A percentile compares a stretch with the other conserved stretches of the same genome.
These are phyloP conservation scores for Trebouxia sp. DNA, from an alignment of 139 green algal species.

Conservation along the genomic window DNA sequence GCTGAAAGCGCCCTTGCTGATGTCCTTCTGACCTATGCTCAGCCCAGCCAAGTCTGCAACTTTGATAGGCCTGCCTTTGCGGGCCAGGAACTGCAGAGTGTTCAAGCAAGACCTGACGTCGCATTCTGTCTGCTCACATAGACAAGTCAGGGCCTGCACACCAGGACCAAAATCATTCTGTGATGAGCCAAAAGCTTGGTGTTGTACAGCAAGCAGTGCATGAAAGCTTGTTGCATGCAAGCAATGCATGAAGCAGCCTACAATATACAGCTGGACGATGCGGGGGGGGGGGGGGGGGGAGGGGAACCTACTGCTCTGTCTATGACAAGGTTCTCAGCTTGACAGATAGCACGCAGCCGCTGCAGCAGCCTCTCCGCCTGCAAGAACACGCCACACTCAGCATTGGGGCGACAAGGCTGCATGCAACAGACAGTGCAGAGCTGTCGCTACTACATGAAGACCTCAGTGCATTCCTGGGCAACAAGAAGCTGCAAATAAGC, in stretches of 20 bases:
- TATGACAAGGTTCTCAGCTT: conserved; percentile 49
- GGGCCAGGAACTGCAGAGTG: conserved; percentile 79
- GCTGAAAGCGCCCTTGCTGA: conserved; percentile 60
- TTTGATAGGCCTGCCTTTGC: conserved; percentile 19
- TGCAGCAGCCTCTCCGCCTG: conserved; percentile 49
- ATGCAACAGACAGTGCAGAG: too few relatives aligned
- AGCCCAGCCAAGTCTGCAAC: conserved; percentile 47
- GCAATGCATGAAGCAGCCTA: background rate
- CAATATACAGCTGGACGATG: too few relatives aligned
- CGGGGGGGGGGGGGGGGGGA: too few relatives aligned
- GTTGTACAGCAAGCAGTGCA: too few relatives aligned
- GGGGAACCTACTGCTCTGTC: conserved; percentile 46
- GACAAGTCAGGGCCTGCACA: conserved; percentile 50
- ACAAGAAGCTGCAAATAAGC: too few relatives aligned
- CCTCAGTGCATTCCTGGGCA: too few relatives aligned
- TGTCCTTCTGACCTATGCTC: conserved; percentile 78
- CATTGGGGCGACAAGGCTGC: background rate
- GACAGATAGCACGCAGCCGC: conserved; percentile 63
- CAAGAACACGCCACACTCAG: background rate
- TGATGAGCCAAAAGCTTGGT: background rate
- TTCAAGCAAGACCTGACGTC: conserved; percentile 95
- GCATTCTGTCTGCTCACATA: conserved; percentile 58
- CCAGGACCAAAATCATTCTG: background rate
- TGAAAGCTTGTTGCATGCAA: background rate
- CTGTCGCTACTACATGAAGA: too few relatives aligned